These are phyloP conservation scores for Phytophthora fragariaefolia DNA, from an alignment of 352 stramenopile genomes.

Conservation along the genomic window DNA sequence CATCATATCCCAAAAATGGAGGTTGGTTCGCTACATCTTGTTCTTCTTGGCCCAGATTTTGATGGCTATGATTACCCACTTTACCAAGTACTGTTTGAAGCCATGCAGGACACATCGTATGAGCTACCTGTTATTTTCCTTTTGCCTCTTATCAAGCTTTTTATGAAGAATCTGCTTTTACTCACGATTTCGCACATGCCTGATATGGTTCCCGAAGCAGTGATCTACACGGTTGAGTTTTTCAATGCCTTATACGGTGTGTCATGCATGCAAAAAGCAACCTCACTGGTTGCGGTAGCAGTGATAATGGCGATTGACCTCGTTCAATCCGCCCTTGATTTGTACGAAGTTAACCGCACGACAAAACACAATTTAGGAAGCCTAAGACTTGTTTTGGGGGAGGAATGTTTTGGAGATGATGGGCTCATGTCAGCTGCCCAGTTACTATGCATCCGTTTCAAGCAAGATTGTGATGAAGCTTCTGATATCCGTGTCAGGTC, in stretches of 20 bases:
- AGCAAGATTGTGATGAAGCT: background rate
- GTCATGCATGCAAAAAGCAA: background rate
- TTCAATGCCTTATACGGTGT: background rate
- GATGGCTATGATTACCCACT: slow-evolving; percentile 19
- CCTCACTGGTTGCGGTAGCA: background rate
- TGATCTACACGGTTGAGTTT: background rate
- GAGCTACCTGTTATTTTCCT: slow-evolving; percentile 3
- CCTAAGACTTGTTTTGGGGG: background rate
- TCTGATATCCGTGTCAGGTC: background rate
- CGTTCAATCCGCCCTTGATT: background rate
- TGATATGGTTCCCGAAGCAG: background rate
- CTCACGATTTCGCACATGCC: background rate
- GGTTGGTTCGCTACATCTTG: background rate
- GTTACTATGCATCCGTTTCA: background rate
- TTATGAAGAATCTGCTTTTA: slow-evolving; percentile 27
- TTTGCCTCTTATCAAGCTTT: slow-evolving; percentile 32
- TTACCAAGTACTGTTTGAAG: slow-evolving; percentile 7
- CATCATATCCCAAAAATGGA: background rate
- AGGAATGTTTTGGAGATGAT: background rate
- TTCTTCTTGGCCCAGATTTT: background rate
- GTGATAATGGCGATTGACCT: background rate
- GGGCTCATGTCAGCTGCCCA: background rate
- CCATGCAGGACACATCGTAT: background rate
- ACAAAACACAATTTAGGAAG: background rate
- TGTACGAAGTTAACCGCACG: background rate